A percentile compares a stretch with the other conserved stretches of the same genome.
phyloP scores from a whole-genome alignment of 1,284 basidiomycete species.

The Ceraceosorus bombacis region DNA sequence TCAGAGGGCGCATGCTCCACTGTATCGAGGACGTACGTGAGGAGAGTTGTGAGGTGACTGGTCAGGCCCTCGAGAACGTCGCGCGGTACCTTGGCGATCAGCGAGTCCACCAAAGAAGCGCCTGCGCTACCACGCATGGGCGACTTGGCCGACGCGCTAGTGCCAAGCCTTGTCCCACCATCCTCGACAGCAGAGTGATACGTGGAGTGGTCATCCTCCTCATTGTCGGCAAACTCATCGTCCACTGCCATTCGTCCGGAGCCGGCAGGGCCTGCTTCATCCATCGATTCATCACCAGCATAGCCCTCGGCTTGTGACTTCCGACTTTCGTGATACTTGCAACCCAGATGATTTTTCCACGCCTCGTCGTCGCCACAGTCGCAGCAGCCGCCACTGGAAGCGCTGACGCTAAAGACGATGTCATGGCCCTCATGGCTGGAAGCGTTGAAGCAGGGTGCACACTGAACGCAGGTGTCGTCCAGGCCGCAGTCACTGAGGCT shows the following conservation, averaged over 20 bases:
- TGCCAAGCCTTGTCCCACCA: too few relatives aligned
- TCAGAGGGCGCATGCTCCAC: conserved; percentile 78
- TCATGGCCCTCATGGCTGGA: conserved; percentile 44
- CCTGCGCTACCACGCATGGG: too few relatives aligned
- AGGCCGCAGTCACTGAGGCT: conserved; percentile 35
- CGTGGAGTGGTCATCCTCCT: too few relatives aligned
- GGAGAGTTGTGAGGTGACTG: conserved; percentile 65
- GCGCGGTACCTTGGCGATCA: conserved; percentile 31
- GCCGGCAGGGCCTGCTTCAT: too few relatives aligned
- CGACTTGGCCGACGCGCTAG: too few relatives aligned
- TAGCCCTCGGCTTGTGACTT: not conserved
- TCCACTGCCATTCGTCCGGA: too few relatives aligned
- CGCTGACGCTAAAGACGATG: conserved; percentile 42
- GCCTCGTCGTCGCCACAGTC: conserved; percentile 48
- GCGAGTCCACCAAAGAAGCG: conserved; percentile 4
- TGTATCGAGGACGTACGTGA: conserved; percentile 78
- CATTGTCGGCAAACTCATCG: too few relatives aligned
- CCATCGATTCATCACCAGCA: too few relatives aligned
- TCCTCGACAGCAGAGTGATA: too few relatives aligned
- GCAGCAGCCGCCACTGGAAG: conserved; percentile 42
- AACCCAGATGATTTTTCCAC: conserved; percentile 40
- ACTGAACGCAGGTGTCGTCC: conserved; percentile 47
- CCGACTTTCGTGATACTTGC: conserved; percentile 29
- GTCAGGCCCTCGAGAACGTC: conserved; percentile 66
- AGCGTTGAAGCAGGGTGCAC: conserved; percentile 43